Conservation (phyloP, 2,329 filamentous ascomycete species). For the Sordariomycetes sp. region DNA sequence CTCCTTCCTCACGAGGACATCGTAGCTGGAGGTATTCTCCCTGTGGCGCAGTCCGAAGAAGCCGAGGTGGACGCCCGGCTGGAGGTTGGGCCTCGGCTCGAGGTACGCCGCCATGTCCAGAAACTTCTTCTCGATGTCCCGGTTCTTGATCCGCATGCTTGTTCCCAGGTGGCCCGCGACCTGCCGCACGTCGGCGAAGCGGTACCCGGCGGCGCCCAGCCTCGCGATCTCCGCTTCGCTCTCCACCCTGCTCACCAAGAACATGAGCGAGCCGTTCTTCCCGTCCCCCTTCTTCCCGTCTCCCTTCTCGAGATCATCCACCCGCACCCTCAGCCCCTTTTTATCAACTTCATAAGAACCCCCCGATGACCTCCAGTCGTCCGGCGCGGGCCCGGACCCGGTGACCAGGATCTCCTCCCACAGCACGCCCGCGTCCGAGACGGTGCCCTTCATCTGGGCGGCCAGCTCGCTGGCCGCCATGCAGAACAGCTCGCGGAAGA, state of each 20-base stretch:
- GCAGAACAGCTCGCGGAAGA: slow-evolving; percentile 79
- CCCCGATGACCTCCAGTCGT: not conserved
- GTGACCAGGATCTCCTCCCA: slow-evolving; percentile 70
- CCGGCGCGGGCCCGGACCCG: not conserved
- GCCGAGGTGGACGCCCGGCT: slow-evolving; percentile 40
- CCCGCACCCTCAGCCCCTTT: not conserved
- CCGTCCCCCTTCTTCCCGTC: not conserved
- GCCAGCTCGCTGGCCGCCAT: slow-evolving; percentile 68
- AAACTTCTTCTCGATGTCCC: slow-evolving; percentile 51
- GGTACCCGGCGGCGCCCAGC: slow-evolving; percentile 62
- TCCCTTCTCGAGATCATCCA: not conserved
- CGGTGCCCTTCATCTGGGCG: slow-evolving; percentile 48
- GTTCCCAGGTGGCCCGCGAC: slow-evolving; percentile 59
- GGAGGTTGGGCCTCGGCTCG: slow-evolving; percentile 30
- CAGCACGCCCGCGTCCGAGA: slow-evolving; percentile 56
- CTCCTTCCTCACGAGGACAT: slow-evolving; percentile 48
- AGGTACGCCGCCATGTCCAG: slow-evolving; percentile 52
- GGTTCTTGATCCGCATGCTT: slow-evolving; percentile 61
- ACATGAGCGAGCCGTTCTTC: slow-evolving; percentile 51
- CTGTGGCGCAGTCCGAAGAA: slow-evolving; percentile 46
- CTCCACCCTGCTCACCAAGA: slow-evolving; percentile 58
- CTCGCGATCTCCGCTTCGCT: slow-evolving; percentile 47
- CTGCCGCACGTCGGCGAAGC: slow-evolving; percentile 62
- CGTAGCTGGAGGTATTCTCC: slow-evolving; percentile 44
- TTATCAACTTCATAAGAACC: not conserved